Evolutionary conservation across 345 rosid genomes (phyloP).

Genomic region (Barbarea vulgaris): DNA sequence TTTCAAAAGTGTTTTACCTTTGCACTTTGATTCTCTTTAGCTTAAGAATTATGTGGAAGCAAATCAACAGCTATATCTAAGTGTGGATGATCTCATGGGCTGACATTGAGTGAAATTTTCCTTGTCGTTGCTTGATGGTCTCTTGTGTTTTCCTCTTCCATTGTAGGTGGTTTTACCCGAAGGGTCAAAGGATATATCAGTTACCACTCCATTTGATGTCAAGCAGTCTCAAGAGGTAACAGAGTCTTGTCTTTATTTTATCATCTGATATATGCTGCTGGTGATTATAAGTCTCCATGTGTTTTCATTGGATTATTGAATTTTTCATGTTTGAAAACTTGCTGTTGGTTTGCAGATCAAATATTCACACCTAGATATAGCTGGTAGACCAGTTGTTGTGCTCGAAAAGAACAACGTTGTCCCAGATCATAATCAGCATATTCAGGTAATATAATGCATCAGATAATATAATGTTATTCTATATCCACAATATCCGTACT

Average conservation of each 20-base stretch:
- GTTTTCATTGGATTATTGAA: background rate
- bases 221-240: conserved; percentile 81
- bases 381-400: conserved; percentile 83
- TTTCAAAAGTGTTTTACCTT: background rate
- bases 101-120: background rate
- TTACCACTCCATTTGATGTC: conserved; percentile 73
- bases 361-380: conserved; percentile 85
- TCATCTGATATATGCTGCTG: background rate
- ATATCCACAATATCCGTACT: background rate
- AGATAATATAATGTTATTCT: background rate
- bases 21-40: background rate
- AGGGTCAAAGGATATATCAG: conserved; percentile 69
- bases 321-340: conserved; percentile 10
- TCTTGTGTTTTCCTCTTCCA: background rate
- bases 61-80: background rate
- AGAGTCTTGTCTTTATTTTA: conserved; percentile 2
- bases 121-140: conserved; percentile 1
- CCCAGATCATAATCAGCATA: conserved; percentile 86
- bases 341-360: conserved; percentile 56
- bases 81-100: background rate
- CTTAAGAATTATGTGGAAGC: conserved; percentile 1
- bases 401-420: conserved; percentile 78
- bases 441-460: conserved; percentile 62
- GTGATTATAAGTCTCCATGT: background rate
- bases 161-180: conserved; percentile 93